Evolutionary conservation across 371 early-diverging fungal species (phyloP).

Genomic region (Apophysomyces elegans): DNA sequence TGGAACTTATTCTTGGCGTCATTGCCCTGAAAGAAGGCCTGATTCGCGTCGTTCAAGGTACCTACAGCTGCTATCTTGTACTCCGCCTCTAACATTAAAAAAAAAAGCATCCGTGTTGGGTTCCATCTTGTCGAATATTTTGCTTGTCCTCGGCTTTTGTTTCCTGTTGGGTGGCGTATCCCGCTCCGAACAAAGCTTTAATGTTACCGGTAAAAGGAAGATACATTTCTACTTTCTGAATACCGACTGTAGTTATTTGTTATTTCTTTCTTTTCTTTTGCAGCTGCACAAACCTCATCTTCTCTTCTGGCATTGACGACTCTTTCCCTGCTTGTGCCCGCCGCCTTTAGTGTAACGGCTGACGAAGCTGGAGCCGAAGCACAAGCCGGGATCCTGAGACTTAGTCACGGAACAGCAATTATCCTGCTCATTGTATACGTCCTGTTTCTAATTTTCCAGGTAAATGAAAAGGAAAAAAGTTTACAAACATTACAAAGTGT

Average conservation of each 20-base stretch:
- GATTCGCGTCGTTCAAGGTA: slow-evolving; percentile 79
- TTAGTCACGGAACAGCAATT: slow-evolving; percentile 77
- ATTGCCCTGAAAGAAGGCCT: slow-evolving; percentile 81
- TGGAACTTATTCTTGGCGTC: slow-evolving; percentile 83
- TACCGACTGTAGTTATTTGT: slow-evolving; percentile 26
- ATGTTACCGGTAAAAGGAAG: slow-evolving; percentile 57
- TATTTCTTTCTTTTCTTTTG: not conserved
- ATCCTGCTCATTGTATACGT: slow-evolving; percentile 76
- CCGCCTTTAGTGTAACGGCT: slow-evolving; percentile 65
- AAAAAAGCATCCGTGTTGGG: slow-evolving; percentile 78
- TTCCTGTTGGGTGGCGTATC: slow-evolving; percentile 80
- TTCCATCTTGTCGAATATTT: slow-evolving; percentile 83
- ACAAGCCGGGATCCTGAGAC: slow-evolving; percentile 50
- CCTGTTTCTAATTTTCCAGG: slow-evolving; percentile 78
- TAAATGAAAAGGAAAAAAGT: slow-evolving; percentile 15
- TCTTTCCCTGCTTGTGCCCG: slow-evolving; percentile 78
- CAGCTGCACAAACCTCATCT: slow-evolving; percentile 78
- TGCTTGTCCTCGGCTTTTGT: slow-evolving; percentile 80
- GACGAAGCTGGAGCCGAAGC: slow-evolving; percentile 33
- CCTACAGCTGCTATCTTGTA: not conserved
- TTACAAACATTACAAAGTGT: not conserved
- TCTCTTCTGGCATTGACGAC: slow-evolving; percentile 79
- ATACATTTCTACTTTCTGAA: slow-evolving; percentile 15
- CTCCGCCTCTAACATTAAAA: not conserved
- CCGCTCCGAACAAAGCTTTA: slow-evolving; percentile 73